Evolutionary conservation across 306 rosid species (phyloP).

Genomic region (Quercus aquifolioides): DNA sequence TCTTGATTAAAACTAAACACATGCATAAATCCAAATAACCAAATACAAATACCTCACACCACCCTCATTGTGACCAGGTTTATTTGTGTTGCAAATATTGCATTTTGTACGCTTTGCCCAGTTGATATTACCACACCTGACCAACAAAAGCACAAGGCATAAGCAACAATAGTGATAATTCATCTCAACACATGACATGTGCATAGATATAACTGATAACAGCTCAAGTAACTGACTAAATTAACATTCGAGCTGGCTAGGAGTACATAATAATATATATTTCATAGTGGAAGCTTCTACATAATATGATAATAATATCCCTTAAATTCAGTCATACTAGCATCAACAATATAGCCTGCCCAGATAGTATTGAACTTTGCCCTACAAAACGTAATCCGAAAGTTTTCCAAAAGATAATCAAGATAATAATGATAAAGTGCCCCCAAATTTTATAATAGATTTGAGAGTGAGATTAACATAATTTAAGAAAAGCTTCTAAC

Average conservation of each 20-base stretch:
- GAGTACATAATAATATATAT: not conserved
- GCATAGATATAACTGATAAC: not conserved
- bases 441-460: not conserved
- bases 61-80: conserved; percentile 93
- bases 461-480: not conserved
- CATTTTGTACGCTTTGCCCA: conserved; percentile 98
- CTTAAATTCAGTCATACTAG: not conserved
- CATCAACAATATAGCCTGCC: conserved; percentile 1
- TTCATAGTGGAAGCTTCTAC: not conserved
- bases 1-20: conserved; percentile 9
- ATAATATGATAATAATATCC: not conserved
- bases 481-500: not conserved
- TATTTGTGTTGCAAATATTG: conserved; percentile 96
- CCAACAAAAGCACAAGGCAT: conserved; percentile 11
- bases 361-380: conserved; percentile 8
- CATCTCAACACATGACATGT: not conserved
- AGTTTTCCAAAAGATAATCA: not conserved
- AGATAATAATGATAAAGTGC: not conserved
- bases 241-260: not conserved
- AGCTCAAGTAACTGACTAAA: not conserved
- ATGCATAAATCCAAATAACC: conserved; percentile 8
- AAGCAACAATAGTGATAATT: conserved; percentile 6
- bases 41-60: conserved; percentile 75
- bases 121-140: conserved; percentile 96
- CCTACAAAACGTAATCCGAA: not conserved